Conservation (phyloP, 345 rosid genomes). For the Raphanus sativus region DNA sequence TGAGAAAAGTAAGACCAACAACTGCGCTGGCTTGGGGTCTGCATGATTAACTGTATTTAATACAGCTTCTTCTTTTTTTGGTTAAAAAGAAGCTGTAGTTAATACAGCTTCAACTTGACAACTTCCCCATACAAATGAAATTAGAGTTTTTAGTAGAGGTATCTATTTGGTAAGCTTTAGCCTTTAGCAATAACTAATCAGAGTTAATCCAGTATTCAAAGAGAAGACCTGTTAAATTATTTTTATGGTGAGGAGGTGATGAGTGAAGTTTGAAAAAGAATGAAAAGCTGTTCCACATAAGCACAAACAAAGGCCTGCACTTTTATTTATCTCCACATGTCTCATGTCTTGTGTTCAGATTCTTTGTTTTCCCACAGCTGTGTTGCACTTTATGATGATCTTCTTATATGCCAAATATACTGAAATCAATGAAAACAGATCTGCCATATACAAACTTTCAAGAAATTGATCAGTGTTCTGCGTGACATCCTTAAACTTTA, state of each 20-base stretch:
- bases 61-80: background rate
- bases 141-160: conserved; percentile 5
- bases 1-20: background rate
- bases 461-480: conserved; percentile 8
- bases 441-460: background rate
- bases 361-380: conserved; percentile 37
- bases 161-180: background rate
- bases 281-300: conserved; percentile 33
- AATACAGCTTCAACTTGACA: background rate
- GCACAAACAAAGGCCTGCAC: conserved; percentile 30
- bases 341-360: conserved; percentile 21
- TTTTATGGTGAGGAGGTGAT: conserved; percentile 28
- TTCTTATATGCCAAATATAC: conserved; percentile 1
- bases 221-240: conserved; percentile 19
- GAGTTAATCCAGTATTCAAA: conserved; percentile 15
- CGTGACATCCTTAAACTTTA: background rate
- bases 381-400: conserved; percentile 19
- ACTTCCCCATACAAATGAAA: background rate
- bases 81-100: background rate
- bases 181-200: background rate
- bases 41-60: background rate
- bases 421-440: background rate
- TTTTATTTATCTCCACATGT: conserved; percentile 35
- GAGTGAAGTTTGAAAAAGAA: conserved; percentile 14
- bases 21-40: background rate